Percentiles rank a stretch among this genome's conserved stretches.
Conservation (phyloP, 441 rosid genomes). For the Gossypium laxum region DNA sequence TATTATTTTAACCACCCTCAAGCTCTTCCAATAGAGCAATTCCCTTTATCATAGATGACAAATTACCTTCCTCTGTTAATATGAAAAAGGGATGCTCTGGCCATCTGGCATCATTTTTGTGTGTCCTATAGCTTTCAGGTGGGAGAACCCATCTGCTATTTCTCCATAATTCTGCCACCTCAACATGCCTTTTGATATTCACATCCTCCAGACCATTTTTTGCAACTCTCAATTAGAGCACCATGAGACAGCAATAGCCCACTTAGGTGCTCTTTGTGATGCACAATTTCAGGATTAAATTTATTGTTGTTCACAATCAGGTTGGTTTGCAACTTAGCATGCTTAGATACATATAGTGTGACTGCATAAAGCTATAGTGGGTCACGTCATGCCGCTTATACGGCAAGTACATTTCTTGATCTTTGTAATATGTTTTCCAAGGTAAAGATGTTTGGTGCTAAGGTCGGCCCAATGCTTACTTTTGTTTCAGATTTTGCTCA, state of each 20-base stretch:
- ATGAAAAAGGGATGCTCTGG: conserved; percentile 3
- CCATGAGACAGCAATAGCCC: not conserved
- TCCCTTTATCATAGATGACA: not conserved
- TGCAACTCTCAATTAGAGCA: not conserved
- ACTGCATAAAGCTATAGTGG: not conserved
- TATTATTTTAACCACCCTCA: conserved; percentile 1
- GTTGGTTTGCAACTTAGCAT: not conserved
- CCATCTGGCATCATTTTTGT: not conserved
- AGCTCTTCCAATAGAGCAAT: not conserved
- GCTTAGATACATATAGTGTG: not conserved
- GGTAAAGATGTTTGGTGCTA: not conserved
- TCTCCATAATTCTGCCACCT: not conserved
- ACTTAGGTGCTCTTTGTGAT: conserved; percentile 5
- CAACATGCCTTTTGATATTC: not conserved
- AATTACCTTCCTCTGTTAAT: conserved; percentile 6
- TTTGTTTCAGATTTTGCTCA: conserved; percentile 54
- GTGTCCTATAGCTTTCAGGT: not conserved
- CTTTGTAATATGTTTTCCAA: not conserved
- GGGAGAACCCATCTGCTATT: conserved; percentile 4
- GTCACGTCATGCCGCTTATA: conserved; percentile 4
- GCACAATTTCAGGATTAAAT: conserved; percentile 5
- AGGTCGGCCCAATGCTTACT: conserved; percentile 1
- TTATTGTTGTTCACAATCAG: conserved; percentile 14
- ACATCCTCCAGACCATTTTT: not conserved
- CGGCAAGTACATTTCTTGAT: not conserved